Conservation (phyloP, 2,329 filamentous ascomycete genomes). For the Colletotrichum tabaci region DNA sequence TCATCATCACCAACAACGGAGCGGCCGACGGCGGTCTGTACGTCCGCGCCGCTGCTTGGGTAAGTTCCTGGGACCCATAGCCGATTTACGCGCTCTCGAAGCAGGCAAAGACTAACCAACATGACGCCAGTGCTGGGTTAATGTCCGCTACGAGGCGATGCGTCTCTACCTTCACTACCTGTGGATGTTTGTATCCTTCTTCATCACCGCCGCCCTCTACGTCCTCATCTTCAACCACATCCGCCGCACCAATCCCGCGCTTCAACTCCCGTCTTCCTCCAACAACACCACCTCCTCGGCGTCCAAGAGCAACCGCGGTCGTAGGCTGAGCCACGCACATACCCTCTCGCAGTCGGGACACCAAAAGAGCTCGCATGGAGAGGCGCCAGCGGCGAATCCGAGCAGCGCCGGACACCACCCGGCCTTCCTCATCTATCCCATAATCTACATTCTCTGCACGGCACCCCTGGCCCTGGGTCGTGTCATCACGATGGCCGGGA, state of each 20-base stretch:
- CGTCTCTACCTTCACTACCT: constrained; percentile 75
- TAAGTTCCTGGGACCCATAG: constrained; percentile 63
- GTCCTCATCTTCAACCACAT: constrained; percentile 58
- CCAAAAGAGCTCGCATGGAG: constrained; percentile 1
- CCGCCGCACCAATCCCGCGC: constrained; percentile 48
- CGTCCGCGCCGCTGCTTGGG: constrained; percentile 69
- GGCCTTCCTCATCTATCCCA: constrained; percentile 71
- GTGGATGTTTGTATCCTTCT: constrained; percentile 68
- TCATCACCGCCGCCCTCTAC: constrained; percentile 57
- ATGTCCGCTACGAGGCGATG: constrained; percentile 62
- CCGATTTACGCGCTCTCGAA: constrained; percentile 61
- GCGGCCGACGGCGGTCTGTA: constrained; percentile 54
- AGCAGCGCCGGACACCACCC: constrained; percentile 33
- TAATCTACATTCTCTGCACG: constrained; percentile 75
- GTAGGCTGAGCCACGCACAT: not conserved
- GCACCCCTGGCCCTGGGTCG: constrained; percentile 72
- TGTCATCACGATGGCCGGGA: constrained; percentile 69
- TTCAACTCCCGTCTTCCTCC: constrained; percentile 42
- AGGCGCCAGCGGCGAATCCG: not conserved
- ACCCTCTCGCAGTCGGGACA: constrained; percentile 4
- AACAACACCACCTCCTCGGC: constrained; percentile 31
- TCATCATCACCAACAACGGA: constrained; percentile 34
- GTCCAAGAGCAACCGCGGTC: constrained; percentile 13
- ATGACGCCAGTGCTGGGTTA: constrained; percentile 72
- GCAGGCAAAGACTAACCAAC: constrained; percentile 75